phyloP scores from a whole-genome alignment of 148 eudicot species.

The Camellia japonica region DNA sequence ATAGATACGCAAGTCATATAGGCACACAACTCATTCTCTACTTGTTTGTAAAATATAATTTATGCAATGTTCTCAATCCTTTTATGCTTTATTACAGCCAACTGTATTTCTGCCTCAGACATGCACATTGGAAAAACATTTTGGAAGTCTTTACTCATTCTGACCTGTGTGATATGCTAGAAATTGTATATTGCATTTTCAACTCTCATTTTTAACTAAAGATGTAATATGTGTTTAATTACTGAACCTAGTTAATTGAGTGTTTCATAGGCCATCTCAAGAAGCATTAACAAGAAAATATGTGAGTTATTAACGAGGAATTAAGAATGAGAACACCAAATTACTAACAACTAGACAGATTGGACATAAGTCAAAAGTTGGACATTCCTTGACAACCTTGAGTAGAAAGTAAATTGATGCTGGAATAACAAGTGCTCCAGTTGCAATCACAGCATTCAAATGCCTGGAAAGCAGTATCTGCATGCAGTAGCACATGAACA shows the following conservation, averaged over 20 bases:
- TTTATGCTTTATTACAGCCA: background rate
- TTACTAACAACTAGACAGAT: background rate
- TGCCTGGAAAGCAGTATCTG: conserved; percentile 80
- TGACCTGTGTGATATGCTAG: background rate
- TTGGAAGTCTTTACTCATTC: background rate
- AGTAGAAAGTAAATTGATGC: conserved; percentile 69
- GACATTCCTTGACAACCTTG: conserved; percentile 41
- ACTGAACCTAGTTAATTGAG: background rate
- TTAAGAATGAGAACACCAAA: background rate
- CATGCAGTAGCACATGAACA: conserved; percentile 21
- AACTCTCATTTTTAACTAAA: no score
- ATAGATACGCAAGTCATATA: no score
- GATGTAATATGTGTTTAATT: background rate
- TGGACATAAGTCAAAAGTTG: background rate
- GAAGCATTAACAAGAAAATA: background rate
- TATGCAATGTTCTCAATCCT: background rate
- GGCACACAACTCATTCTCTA: background rate
- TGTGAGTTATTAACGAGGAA: background rate
- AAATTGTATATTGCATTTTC: background rate
- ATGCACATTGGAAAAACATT: background rate
- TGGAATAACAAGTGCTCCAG: conserved; percentile 80
- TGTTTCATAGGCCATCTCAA: background rate
- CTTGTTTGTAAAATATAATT: background rate
- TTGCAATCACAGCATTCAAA: conserved; percentile 58
- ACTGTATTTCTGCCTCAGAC: background rate